Base-by-base conservation (phyloP, 257 asterid genomes). In the Rehmannia glutinosa region DNA sequence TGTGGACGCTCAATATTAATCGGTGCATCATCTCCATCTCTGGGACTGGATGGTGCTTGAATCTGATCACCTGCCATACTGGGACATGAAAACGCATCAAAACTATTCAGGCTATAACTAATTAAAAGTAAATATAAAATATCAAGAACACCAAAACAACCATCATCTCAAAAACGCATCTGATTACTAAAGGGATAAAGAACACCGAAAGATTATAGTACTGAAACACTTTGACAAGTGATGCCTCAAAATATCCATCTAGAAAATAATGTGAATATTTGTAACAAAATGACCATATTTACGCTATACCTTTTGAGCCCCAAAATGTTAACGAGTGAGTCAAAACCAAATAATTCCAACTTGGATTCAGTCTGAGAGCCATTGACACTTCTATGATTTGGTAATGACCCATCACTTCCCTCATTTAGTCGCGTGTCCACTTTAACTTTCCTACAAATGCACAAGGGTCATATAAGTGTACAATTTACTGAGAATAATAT, bases 291-390 rank as follows among this genome's bases (percentile, higher is more conserved):
- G 36, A 30, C 27, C 47, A 33, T n/a, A n/a, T 10, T 33, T 6
- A 43, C 23, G 5, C 28, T 78, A 50, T 83, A 93, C 99, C 96
- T 90, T 81, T 88, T 93, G 68, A 93, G 99, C 74, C 99, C 99
- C 77, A 91, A 80, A 65, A 90, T 93, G 75, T 90, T 91, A 56
- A 93, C 99, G 11, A 93, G 97, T 32, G 99, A 93, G 73, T 93
- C 98, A 76, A 92, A 88, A 66, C 97, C 97, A 85, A 93, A 93
- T 70, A 93, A 78, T 81, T 88, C 99, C 91, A 93, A 78, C 79
- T 91, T 90, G 70, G 99, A 93, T 67, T 88, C 95, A 32, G 53
- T 66, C 50, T 80, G 92, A 60, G 88, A 56, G 65, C 87, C 96
- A 70, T 84, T 90, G 67, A 64, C 76, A 51, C 71, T 82, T 69